Evolutionary conservation across 2,329 filamentous ascomycete species (phyloP).

Genomic region (Phialocephala sp.): DNA sequence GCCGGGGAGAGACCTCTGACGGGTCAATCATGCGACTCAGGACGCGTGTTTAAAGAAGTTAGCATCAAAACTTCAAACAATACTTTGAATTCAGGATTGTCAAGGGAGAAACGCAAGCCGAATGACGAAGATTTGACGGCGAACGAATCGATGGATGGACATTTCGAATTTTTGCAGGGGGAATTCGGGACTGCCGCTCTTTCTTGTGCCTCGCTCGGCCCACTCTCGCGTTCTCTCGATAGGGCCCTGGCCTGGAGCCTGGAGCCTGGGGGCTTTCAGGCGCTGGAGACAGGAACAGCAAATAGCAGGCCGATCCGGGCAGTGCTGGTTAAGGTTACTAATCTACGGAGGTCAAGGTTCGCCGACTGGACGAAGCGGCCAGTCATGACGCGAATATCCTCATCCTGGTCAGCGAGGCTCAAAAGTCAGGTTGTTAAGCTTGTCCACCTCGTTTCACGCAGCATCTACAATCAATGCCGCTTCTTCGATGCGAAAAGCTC

Average conservation of each 20-base stretch:
- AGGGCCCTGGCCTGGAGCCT: background rate
- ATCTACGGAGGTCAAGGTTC: background rate
- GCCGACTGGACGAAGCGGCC: conserved; percentile 7
- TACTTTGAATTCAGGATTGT: conserved; percentile 16
- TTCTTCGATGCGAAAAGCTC: conserved; percentile 65
- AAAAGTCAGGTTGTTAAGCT: conserved; percentile 10
- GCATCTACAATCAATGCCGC: conserved; percentile 11
- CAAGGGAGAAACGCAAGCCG: conserved; percentile 27
- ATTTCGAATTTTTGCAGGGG: conserved; percentile 22
- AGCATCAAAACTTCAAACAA: conserved; percentile 24
- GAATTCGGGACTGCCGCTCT: conserved; percentile 13
- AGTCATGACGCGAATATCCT: conserved; percentile 33
- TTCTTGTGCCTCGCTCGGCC: conserved; percentile 6
- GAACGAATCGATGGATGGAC: conserved; percentile 15
- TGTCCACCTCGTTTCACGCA: conserved; percentile 10
- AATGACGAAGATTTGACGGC: conserved; percentile 17
- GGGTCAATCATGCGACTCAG: conserved; percentile 33
- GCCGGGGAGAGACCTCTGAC: conserved; percentile 26
- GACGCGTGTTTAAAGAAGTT: conserved; percentile 30
- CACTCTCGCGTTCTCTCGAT: background rate
- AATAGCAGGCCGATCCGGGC: background rate
- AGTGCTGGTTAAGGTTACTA: background rate
- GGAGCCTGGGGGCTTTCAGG: background rate
- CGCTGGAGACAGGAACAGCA: conserved; percentile 6
- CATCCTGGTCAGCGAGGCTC: background rate